These are phyloP conservation scores for Aspergillus persii DNA, from an alignment of 2,329 filamentous ascomycete genomes.

Conservation along the genomic window DNA sequence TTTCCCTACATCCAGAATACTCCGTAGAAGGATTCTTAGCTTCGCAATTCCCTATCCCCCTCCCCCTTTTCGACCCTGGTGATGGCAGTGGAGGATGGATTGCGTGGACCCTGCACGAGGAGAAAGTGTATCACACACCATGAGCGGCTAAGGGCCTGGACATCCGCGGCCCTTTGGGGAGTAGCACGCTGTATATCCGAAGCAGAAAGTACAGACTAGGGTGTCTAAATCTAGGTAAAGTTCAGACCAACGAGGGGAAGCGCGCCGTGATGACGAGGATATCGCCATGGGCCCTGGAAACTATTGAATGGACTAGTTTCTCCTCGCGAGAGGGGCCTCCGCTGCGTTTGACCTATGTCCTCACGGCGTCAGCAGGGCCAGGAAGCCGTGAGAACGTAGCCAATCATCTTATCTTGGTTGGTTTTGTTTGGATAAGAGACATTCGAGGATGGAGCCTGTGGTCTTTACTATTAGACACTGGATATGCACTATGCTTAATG, in stretches of 20 bases:
- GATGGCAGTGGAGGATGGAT: not conserved
- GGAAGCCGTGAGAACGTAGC: no score
- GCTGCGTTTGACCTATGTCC: no score
- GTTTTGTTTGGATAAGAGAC: no score
- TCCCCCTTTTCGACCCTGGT: not conserved
- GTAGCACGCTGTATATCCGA: not conserved
- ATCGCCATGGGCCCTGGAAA: not conserved
- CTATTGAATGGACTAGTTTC: not conserved
- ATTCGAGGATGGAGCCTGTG: no score
- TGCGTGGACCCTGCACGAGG: not conserved
- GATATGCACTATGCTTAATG: no score
- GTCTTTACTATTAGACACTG: not conserved
- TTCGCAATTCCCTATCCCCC: not conserved
- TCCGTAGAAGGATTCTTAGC: no score
- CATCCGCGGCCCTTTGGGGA: not conserved
- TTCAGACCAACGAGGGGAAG: not conserved
- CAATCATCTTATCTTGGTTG: no score
- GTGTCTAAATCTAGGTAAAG: no score
- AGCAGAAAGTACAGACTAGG: not conserved
- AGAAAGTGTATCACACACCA: not conserved
- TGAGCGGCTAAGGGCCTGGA: not conserved
- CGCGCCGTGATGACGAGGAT: not conserved
- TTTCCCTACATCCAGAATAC: no score
- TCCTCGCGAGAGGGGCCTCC: not conserved
- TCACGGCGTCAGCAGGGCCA: no score